Evolutionary conservation across 345 rosid species (phyloP), one percentile per base, ranked within the genome.

Genomic region (Capsella bursapastoris): DNA sequence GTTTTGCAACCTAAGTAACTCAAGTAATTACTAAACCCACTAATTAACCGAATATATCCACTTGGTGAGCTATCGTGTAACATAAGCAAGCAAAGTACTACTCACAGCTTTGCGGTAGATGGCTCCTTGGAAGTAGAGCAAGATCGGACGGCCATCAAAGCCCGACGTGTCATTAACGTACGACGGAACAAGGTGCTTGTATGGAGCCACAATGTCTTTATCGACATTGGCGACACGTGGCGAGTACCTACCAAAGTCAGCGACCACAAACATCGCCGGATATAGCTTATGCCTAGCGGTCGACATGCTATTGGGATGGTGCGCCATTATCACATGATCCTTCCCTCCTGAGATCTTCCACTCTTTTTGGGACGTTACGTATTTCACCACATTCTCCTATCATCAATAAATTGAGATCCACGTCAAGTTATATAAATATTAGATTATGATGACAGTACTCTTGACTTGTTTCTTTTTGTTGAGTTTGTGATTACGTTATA

Each of bases 81-180:
- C 14, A 57, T 32, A 57, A 53, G 38, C 2, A 16, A 48, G 64
- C 55, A 29, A 43, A 41, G 31, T 13, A 45, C 8, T 34, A 34
- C 97, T 64, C 74, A 92, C 99, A 80, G 87, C 97, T 89, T 95
- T 95, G 59, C 99, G 84, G 81, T 92, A 83, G 74, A 95, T 92
- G 77, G 98, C 97, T 44, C 99, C 99, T 84, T 90, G 98, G 49
- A 95, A 95, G 85, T 88, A 95, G 5, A 95, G 87, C 84, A 95
- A 82, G 43, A 86, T 84, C 3, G 87, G 88, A 52, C 98, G 96
- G 78, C 74, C 81, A 48, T 86, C 89, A 59, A 89, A 92, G 32
- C 78, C 85, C 10, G 92, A 88, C 6, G 84, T 58, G 75, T 95
- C 99, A 49, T 87, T 84, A 16, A 6, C 77, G 28, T 87, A 90